Base-by-base conservation (phyloP, 2,329 filamentous ascomycete species). In the Ramichloridium luteum region DNA sequence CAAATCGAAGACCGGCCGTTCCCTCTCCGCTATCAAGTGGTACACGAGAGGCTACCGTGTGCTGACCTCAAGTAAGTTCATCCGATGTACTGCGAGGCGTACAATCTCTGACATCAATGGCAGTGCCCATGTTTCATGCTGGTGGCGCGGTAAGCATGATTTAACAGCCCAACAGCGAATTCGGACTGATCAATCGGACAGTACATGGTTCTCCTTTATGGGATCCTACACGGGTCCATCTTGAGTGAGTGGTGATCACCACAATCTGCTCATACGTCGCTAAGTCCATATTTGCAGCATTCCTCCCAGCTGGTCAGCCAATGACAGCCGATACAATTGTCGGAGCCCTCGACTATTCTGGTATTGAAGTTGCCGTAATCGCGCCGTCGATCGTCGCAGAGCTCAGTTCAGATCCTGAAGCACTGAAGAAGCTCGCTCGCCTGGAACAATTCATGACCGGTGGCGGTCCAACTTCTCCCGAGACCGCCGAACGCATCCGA, bases 361-460 rank as follows among this genome's bases (percentile, higher is more conserved):
- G n/a, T 8, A n/a, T n/a, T 8, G n/a, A 23, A 8, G n/a, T n/a
- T 8, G 27, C 16, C 3, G 30, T 41, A 5, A 23, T 32, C 2
- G 37, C 42, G n/a, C 41, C 41, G 4, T 45, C 42, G 5, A 27
- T 43, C 2, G 32, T 43, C 8, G 38, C 38, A 16, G 34, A 45
- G 11, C 32, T 45, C 6, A 36, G 31, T 3, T 35, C 38, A 10
- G 20, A 39, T 4, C 37, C 42, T 4, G 25, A 32, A 5, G 38
- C 32, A n/a, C 20, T 45, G 9, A 38, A 41, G 6, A 39, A 34
- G 6, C 17, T 44, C 3, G 25, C 25, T 6, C 30, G 27, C n/a
- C 22, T 41, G 13, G 28, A 36, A 12, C 34, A 38, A 16, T 31
- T 38, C n/a, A 36, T 38, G 25, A 39, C 35, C 22, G 41, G 41